These are phyloP conservation scores for Fusarium ambrosium DNA, from an alignment of 2,329 filamentous ascomycete genomes.

Conservation along the genomic window DNA sequence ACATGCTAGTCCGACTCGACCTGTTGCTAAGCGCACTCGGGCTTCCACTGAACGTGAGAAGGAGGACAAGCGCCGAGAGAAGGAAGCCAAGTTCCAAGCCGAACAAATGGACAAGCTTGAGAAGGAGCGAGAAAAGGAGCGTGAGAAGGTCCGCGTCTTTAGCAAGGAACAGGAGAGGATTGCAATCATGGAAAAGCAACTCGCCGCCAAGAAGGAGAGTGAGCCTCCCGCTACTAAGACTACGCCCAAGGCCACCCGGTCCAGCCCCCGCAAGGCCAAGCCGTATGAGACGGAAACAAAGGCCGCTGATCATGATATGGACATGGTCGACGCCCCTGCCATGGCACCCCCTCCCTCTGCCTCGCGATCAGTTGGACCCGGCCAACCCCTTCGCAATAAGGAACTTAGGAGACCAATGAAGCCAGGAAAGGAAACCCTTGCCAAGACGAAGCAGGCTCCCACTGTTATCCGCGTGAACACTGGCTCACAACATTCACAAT, in stretches of 20 bases:
- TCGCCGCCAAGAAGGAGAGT: constrained; percentile 67
- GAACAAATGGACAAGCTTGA: constrained; percentile 74
- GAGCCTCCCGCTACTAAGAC: constrained; percentile 58
- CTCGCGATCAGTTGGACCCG: constrained; percentile 63
- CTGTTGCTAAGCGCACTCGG: constrained; percentile 64
- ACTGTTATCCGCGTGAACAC: constrained; percentile 81
- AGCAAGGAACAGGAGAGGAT: constrained; percentile 70
- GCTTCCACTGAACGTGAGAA: constrained; percentile 73
- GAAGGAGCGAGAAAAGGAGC: constrained; percentile 77
- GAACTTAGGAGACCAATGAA: constrained; percentile 72
- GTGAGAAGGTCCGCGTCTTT: constrained; percentile 74
- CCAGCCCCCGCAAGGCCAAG: constrained; percentile 67
- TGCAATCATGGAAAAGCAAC: constrained; percentile 66
- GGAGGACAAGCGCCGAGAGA: constrained; percentile 75
- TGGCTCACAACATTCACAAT: constrained; percentile 71
- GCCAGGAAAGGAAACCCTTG: constrained; percentile 69
- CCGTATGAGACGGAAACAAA: constrained; percentile 49
- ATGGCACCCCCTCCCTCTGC: constrained; percentile 72
- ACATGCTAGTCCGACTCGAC: constrained; percentile 58
- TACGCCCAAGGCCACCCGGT: constrained; percentile 60
- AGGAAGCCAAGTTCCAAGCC: constrained; percentile 71
- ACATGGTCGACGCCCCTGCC: constrained; percentile 69
- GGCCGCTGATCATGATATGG: constrained; percentile 58
- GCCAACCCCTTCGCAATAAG: constrained; percentile 63
- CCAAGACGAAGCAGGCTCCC: constrained; percentile 74